Base-by-base conservation (phyloP, 2,329 filamentous ascomycete species). In the Chalaropsis thielavioides region DNA sequence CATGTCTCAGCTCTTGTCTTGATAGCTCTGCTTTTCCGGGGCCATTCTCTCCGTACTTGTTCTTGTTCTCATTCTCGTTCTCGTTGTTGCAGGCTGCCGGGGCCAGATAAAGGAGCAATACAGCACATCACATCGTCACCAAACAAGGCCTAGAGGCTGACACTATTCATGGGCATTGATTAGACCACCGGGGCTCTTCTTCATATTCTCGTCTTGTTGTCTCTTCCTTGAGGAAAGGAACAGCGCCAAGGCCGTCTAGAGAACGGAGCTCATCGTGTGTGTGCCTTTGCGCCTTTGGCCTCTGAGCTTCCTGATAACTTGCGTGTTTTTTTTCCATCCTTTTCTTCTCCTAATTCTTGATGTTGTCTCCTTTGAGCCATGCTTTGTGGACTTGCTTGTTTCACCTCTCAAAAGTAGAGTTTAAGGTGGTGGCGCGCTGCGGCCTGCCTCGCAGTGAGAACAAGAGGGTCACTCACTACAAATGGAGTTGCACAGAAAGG, bases 361-460 rank as follows among this genome's bases (percentile, higher is more conserved):
- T 44, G 15, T 44, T 10, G 15, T 46, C 43, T 46, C 43, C 15
- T n/a, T 10, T n/a, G 3, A 15, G n/a, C 54, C 8, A 58, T 58
- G 54, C 54, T 58, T 58, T 58, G 54, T 58, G 54, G 54, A n/a
- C n/a, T n/a, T 19, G 54, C 3, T n/a, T 58, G 54, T 58, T 58
- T 38, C 27, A 58, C 54, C 54, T 58, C 27, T 22, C 22, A 58
- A 17, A 58, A 58, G 54, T 58, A 38, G 13, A 58, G 15, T n/a
- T 58, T 35, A 3, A 11, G 15, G 38, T 58, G 13, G 31, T 58
- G 54, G 54, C 54, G 54, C 27, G 15, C 8, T 10, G 54, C 17
- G n/a, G 54, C 38, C 54, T 58, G 54, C 54, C 54, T 38, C 15
- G 54, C 54, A 51, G 24, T 17, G 15, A n/a, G 11, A 58, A 38